A percentile compares a stretch with the other conserved stretches of the same genome.
Evolutionary conservation across 208 protist genomes (phyloP).

Genomic region (Leishmania arabica): DNA sequence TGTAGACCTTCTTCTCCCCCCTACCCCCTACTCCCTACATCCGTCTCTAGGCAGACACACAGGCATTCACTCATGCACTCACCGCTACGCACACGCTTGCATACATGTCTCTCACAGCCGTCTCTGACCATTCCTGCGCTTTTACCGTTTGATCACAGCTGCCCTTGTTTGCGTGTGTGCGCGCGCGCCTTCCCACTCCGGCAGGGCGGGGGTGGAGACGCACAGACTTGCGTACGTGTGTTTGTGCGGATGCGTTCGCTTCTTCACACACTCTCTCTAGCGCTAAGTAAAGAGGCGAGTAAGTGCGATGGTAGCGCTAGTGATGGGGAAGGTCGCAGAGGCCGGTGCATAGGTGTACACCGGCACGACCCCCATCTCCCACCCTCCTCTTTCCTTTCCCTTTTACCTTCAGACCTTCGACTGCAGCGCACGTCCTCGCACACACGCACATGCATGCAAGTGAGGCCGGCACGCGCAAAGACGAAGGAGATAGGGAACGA

Average conservation of each 20-base stretch:
- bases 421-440: neutral
- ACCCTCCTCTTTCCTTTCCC: neutral
- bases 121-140: neutral
- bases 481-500: neutral
- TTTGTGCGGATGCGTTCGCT: no score
- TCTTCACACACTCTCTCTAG: neutral
- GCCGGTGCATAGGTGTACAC: neutral
- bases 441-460: slow-evolving; percentile 1
- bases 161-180: neutral
- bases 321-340: neutral
- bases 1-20: neutral
- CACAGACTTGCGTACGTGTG: neutral
- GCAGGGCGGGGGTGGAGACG: no score
- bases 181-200: neutral
- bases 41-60: neutral
- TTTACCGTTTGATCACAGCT: neutral
- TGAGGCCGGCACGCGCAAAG: neutral
- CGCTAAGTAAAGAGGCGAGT: neutral
- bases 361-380: neutral
- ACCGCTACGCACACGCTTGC: neutral
- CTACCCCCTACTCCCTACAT: neutral
- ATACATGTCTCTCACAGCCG: neutral
- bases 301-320: neutral
- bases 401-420: neutral
- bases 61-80: neutral